Base-by-base conservation (phyloP, 495 filamentous ascomycete species). In the Tirmania nivea region DNA sequence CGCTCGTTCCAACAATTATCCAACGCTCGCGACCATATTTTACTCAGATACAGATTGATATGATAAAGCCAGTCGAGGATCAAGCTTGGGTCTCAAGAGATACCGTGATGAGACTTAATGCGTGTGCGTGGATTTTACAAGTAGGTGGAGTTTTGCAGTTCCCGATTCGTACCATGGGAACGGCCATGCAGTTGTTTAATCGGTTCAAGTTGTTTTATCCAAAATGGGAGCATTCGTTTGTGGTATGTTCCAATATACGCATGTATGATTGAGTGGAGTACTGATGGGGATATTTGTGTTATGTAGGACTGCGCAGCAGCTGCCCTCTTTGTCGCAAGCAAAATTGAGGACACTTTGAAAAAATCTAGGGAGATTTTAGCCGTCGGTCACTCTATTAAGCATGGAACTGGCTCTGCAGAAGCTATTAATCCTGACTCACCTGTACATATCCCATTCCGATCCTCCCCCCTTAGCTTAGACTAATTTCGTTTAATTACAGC, bases 281-380 rank as follows among this genome's bases (percentile, higher is more conserved):
- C 12, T 14, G 39, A 45, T 19, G 17, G 9, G 12, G 1, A 0
- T 1, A 6, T 6, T 14, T 68, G 54, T 51, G 21, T 60, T 50
- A 10, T 51, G 34, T 51, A 81, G 75, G 90, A 96, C 65, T 86
- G 86, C 5, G 84, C 87, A 3, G 76, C 87, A 0, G 88, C 90
- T 11, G 78, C 84, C 34, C 71, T 97, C 34, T 89, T 96, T 60
- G 80, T 83, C 16, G 87, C 87, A 36, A 95, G 89, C 75, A 97
- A 97, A 67, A 86, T 89, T 48, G 90, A 97, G 63, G 90, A 97
- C 64, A 96, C 90, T 1, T 72, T 96, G 49, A 96, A 97, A 69
- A 96, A 96, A 69, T 93, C 86, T 16, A 77, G 77, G 50, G 90
- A 97, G 52, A 90, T 97, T 54, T 71, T 95, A 6, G 90, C 84